Evolutionary conservation across 176 grass and related monocot genomes (phyloP).

Genomic region (Aegilops sharonensis): DNA sequence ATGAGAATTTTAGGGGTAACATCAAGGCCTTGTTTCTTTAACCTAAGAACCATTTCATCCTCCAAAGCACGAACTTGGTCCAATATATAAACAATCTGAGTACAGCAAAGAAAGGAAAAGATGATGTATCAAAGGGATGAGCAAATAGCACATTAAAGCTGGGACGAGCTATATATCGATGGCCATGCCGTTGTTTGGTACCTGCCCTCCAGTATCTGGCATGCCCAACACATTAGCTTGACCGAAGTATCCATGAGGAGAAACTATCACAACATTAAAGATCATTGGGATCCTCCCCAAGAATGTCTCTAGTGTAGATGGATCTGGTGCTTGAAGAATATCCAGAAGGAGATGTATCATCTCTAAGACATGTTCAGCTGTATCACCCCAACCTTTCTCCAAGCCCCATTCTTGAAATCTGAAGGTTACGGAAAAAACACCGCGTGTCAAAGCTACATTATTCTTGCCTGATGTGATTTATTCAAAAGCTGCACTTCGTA

Average conservation of each 20-base stretch:
- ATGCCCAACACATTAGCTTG: slow-evolving; percentile 98
- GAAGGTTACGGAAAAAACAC: slow-evolving; percentile 35
- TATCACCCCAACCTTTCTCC: slow-evolving; percentile 99
- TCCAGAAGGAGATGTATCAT: slow-evolving; percentile 97
- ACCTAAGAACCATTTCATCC: slow-evolving; percentile 90
- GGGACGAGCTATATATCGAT: background rate
- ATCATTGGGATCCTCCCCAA: slow-evolving; percentile 96
- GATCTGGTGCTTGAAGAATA: slow-evolving; percentile 91
- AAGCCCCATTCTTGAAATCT: slow-evolving; percentile 98
- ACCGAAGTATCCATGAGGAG: slow-evolving; percentile 95
- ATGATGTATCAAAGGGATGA: background rate
- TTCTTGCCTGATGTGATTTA: background rate
- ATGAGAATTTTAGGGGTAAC: slow-evolving; percentile 88
- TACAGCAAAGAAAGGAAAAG: slow-evolving; percentile 1
- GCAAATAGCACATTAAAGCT: background rate
- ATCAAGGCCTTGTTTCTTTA: slow-evolving; percentile 82
- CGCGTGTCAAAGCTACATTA: background rate
- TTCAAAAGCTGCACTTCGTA: background rate
- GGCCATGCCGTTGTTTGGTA: slow-evolving; percentile 28
- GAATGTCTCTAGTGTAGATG: slow-evolving; percentile 84
- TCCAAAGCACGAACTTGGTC: slow-evolving; percentile 95
- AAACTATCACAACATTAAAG: slow-evolving; percentile 95
- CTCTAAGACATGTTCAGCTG: slow-evolving; percentile 74
- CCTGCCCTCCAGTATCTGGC: slow-evolving; percentile 97
- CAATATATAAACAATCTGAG: slow-evolving; percentile 92